These are phyloP conservation scores for Symbiotaphrina buchneri DNA, from an alignment of 495 filamentous ascomycete species.

Conservation along the genomic window DNA sequence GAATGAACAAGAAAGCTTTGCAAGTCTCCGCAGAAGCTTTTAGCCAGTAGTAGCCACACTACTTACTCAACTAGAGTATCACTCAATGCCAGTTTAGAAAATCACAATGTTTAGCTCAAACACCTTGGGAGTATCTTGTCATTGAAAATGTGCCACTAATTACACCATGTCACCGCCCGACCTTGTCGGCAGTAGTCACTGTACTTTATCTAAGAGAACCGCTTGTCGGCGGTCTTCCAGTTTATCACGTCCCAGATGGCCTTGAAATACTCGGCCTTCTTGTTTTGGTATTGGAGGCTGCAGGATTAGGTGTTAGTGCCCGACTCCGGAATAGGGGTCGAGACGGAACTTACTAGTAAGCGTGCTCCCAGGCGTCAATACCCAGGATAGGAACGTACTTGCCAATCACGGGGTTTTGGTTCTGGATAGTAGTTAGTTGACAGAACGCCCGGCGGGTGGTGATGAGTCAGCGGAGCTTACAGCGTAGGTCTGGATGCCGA, in stretches of 20 bases:
- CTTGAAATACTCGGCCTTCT: slow-evolving; percentile 94
- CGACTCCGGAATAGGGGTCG: not conserved
- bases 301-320: slow-evolving; percentile 3
- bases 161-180: too few relatives aligned
- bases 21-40: too few relatives aligned
- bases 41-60: too few relatives aligned
- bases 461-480: slow-evolving; percentile 13
- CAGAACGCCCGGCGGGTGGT: not conserved
- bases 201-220: too few relatives aligned
- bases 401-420: slow-evolving; percentile 86
- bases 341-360: slow-evolving; percentile 34
- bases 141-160: too few relatives aligned
- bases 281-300: slow-evolving; percentile 90
- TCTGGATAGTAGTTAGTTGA: slow-evolving; percentile 18
- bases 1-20: too few relatives aligned
- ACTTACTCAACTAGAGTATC: too few relatives aligned
- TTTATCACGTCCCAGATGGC: slow-evolving; percentile 97
- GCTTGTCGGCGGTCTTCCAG: slow-evolving; percentile 84
- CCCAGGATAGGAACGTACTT: slow-evolving; percentile 73
- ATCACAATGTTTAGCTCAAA: too few relatives aligned
- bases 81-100: too few relatives aligned
- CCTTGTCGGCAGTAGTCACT: too few relatives aligned
- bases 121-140: too few relatives aligned
- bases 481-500: slow-evolving; percentile 59
- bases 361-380: slow-evolving; percentile 95